Evolutionary conservation across 2,329 filamentous ascomycete genomes (phyloP).

Genomic region (Neonectria ditissima): DNA sequence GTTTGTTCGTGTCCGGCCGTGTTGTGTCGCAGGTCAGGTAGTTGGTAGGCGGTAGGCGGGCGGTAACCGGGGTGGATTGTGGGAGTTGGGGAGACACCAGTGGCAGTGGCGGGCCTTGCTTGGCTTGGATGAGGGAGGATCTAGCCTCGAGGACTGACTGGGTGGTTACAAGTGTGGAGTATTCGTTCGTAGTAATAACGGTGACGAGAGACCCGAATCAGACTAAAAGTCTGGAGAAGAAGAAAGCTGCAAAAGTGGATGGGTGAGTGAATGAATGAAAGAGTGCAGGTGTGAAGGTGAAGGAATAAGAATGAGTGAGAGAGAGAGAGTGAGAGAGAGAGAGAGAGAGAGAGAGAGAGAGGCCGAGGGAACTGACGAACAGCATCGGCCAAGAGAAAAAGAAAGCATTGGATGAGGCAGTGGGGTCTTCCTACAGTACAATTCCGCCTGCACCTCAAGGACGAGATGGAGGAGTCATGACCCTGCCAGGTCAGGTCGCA

Average conservation of each 20-base stretch:
- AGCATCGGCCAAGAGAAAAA: not conserved
- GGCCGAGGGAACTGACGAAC: not conserved
- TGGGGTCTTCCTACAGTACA: not conserved
- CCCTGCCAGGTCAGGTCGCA: not conserved
- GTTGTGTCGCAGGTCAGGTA: slow-evolving; percentile 20
- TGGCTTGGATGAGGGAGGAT: slow-evolving; percentile 8
- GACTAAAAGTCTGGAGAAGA: not conserved
- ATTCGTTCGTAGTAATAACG: not conserved
- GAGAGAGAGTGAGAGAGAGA: not conserved
- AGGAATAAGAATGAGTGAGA: not conserved
- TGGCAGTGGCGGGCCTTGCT: not conserved
- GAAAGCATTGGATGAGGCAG: not conserved
- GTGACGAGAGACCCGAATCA: slow-evolving; percentile 15
- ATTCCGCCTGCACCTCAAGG: not conserved
- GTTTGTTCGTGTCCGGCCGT: slow-evolving; percentile 21
- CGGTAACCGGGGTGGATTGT: slow-evolving; percentile 4
- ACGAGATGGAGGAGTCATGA: not conserved
- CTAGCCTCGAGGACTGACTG: slow-evolving; percentile 1
- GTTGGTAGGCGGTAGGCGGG: not conserved
- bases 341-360: not conserved
- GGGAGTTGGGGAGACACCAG: slow-evolving; percentile 10
- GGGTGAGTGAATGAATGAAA: too few species aligned
- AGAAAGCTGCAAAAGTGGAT: not conserved
- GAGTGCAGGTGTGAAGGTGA: too few species aligned
- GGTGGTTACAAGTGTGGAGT: slow-evolving; percentile 13